Evolutionary conservation across 306 rosid genomes (phyloP), one percentile per base, ranked within the genome.

Genomic region (Inga leiocalycina): DNA sequence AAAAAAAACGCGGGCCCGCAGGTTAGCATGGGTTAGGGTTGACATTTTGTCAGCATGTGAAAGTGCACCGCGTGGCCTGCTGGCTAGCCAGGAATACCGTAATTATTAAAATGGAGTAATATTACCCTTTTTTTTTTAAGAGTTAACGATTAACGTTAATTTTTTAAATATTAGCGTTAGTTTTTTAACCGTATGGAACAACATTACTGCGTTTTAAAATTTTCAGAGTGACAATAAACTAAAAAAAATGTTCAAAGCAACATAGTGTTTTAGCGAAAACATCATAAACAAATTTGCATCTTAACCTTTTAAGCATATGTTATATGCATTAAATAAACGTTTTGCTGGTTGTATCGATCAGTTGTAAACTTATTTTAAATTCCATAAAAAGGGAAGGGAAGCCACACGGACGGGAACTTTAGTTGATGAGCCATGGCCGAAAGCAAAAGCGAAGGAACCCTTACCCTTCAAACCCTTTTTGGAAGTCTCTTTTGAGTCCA

Each of bases 391-490:
- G 32, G 64, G 80, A 83, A 43, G 79, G 67, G 24, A 56, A 20
- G 11, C 62, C 12, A 72, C 61, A 59, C 64, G 70, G 51, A 65
- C 61, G 79, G 46, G 75, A 77, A 85, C 22, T 74, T 35, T 76
- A 67, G 85, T 79, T 70, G 80, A 78, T 88, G 83, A 81, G 71
- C 39, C 75, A 52, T 75, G 46, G 86, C 86, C 78, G 86, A 85
- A 82, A 82, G 86, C 75, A 79, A 79, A 82, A 87, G 76, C 41
- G 78, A 69, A 76, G 7, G 35, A 75, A 13, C 75, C 71, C 8
- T 73, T 71, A 62, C 49, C 74, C 24, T 83, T 49, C 79, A 77
- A 83, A 77, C 34, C 52, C 81, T 75, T 45, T 41, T 39, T 4
- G 8, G 68, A 24, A 70, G 22, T n/a, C 41, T 45, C 56, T 16